Base-by-base conservation (phyloP, 129 eudicot genomes). In the Saussurea involucrata region DNA sequence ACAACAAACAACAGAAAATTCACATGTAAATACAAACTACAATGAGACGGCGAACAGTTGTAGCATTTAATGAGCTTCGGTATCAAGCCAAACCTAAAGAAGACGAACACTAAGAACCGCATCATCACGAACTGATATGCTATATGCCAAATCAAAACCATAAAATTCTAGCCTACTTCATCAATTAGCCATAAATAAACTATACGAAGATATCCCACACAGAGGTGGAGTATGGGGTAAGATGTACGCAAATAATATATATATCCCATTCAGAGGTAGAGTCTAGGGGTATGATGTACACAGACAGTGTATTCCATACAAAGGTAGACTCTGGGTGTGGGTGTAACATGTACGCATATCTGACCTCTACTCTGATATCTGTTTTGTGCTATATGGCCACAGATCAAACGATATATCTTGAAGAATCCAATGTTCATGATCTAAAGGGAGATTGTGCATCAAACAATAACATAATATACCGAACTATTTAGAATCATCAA, bases 1-100 rank as follows among this genome's bases (percentile, higher is more conserved):
- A 71, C 10, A 40, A 42, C 21, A 78, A 71, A 65, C 40, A 55
- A 66, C 78, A 73, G 17, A 66, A 33, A 13, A 17, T 64, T 12
- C 58, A 72, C 58, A 72, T 21, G 28, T 24, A 66, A 27, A 72
- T 53, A 72, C 78, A 79, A 44, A 63, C 57, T 28, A 36, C 28
- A 64, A 72, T 44, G 36, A 63, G 27, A 71, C 20, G 64, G 34
- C 78, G 65, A n/a, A 29, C 24, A 24, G 25, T 46, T 13, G 20
- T 21, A 49, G 0, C 58, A 49, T 49, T 57, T 66, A n/a, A 60
- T 36, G 42, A 58, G 20, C 24, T 25, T 49, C 70, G 0, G 63
- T 69, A 60, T 11, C 46, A 6, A 65, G 69, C 66, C 71, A 42
- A 44, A 79, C 22, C 15, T 3, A 20, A 22, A 71, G 21, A 66